phyloP scores from a whole-genome alignment of 2,329 filamentous ascomycete genomes.

The Neoarthrinium moseri region DNA sequence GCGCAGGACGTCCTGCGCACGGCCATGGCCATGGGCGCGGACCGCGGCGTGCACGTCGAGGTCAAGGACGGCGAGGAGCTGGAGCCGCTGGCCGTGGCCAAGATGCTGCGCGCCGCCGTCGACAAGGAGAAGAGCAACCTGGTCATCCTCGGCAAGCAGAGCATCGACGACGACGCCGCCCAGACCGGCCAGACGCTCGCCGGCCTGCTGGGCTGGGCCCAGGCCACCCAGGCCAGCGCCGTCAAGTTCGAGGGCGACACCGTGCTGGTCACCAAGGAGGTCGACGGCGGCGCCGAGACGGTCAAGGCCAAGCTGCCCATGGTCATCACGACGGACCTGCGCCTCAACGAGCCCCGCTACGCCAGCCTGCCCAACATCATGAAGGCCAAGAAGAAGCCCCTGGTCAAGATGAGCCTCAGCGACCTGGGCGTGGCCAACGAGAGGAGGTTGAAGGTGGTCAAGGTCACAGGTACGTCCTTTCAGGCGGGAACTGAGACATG shows the following conservation, averaged over 20 bases:
- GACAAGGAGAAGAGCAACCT: constrained; percentile 85
- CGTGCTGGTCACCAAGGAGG: constrained; percentile 82
- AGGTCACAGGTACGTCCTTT: constrained; percentile 71
- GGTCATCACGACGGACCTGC: constrained; percentile 91
- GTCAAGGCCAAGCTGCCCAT: constrained; percentile 82
- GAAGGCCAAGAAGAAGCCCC: constrained; percentile 99
- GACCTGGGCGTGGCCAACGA: constrained; percentile 78
- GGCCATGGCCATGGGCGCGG: constrained; percentile 98
- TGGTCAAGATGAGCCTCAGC: constrained; percentile 85
- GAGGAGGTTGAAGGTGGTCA: constrained; percentile 81
- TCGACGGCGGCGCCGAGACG: constrained; percentile 94
- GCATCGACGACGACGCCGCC: constrained; percentile 91
- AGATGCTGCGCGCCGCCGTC: constrained; percentile 78
- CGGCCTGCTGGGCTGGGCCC: constrained; percentile 85
- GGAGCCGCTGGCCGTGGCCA: constrained; percentile 90
- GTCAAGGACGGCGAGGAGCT: constrained; percentile 71
- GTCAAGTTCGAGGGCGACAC: constrained; percentile 72
- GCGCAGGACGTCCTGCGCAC: constrained; percentile 86
- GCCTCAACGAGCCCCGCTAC: constrained; percentile 93
- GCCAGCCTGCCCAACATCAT: constrained; percentile 97
- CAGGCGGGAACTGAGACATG: too few species aligned
- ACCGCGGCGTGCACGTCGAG: constrained; percentile 87
- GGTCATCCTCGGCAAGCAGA: constrained; percentile 94
- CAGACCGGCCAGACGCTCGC: constrained; percentile 99
- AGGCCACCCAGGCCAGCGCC: constrained; percentile 90